Conservation (phyloP, 345 rosid genomes). For the Populus davidiana region DNA sequence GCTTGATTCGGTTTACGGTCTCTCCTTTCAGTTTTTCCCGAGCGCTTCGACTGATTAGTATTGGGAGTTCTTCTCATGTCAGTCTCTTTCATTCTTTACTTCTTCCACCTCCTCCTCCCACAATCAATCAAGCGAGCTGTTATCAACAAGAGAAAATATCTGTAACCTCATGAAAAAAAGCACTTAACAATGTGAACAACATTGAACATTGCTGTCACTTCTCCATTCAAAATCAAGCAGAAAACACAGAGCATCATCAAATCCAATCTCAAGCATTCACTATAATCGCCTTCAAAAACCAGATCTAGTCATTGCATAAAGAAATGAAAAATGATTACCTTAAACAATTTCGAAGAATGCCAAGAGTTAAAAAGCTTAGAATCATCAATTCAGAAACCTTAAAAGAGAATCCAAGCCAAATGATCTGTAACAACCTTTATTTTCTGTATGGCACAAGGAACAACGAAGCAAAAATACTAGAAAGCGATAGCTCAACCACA, state of each 20-base stretch:
- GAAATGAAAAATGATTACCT: too few relatives aligned
- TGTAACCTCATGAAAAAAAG: background rate
- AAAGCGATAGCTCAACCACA: too few relatives aligned
- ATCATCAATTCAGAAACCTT: too few relatives aligned
- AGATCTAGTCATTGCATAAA: background rate
- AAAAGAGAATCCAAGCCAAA: too few relatives aligned
- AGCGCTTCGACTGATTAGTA: constrained; percentile 50
- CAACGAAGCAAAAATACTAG: too few relatives aligned
- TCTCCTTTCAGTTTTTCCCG: constrained; percentile 48
- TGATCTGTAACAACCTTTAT: too few relatives aligned
- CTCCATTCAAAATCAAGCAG: background rate
- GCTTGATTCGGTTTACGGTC: constrained; percentile 43
- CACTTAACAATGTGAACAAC: background rate
- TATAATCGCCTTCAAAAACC: background rate
- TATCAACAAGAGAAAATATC: constrained; percentile 7
- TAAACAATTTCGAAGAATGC: too few relatives aligned
- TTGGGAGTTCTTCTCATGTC: constrained; percentile 53
- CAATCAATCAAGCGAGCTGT: constrained; percentile 9
- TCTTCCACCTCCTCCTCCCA: constrained; percentile 17
- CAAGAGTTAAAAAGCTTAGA: too few relatives aligned
- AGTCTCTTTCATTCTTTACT: constrained; percentile 41
- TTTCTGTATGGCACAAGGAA: too few relatives aligned
- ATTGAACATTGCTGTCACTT: background rate
- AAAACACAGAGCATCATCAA: background rate
- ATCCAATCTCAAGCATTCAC: background rate